These are phyloP conservation scores for Colletotrichum shisoi DNA, from an alignment of 2,329 filamentous ascomycete species.

Conservation along the genomic window DNA sequence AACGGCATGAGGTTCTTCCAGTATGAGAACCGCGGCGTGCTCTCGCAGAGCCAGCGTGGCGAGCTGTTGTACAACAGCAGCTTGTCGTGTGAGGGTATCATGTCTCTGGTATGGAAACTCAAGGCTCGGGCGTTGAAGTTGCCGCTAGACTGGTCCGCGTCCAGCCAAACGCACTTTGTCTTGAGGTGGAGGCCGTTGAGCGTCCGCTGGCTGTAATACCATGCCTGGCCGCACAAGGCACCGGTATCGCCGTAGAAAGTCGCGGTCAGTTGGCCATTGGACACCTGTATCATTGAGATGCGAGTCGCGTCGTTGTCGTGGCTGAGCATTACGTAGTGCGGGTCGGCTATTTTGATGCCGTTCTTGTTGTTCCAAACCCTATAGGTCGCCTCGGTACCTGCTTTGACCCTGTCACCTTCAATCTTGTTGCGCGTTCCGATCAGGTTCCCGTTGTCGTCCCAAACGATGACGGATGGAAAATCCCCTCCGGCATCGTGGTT, in stretches of 20 bases:
- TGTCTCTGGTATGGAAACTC: conserved; percentile 42
- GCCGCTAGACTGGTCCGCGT: background rate
- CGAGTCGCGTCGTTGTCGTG: conserved; percentile 42
- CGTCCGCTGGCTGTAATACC: conserved; percentile 40
- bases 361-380: conserved; percentile 35
- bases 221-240: conserved; percentile 41
- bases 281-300: conserved; percentile 40
- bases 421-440: conserved; percentile 38
- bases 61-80: conserved; percentile 37
- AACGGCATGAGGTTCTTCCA: conserved; percentile 40
- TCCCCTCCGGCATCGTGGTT: conserved; percentile 23
- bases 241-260: conserved; percentile 42
- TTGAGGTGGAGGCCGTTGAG: conserved; percentile 33
- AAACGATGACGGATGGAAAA: conserved; percentile 38
- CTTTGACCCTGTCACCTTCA: conserved; percentile 10
- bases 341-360: conserved; percentile 14
- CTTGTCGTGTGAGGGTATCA: conserved; percentile 35
- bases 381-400: conserved; percentile 16
- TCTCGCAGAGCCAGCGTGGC: conserved; percentile 37
- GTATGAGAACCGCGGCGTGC: conserved; percentile 41
- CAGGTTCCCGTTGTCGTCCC: conserved; percentile 39
- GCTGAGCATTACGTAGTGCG: conserved; percentile 41
- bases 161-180: conserved; percentile 39
- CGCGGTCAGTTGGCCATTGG: conserved; percentile 32
- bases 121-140: conserved; percentile 40